Base-by-base conservation (phyloP, 2,329 filamentous ascomycete genomes). In the Apiospora arundinis region DNA sequence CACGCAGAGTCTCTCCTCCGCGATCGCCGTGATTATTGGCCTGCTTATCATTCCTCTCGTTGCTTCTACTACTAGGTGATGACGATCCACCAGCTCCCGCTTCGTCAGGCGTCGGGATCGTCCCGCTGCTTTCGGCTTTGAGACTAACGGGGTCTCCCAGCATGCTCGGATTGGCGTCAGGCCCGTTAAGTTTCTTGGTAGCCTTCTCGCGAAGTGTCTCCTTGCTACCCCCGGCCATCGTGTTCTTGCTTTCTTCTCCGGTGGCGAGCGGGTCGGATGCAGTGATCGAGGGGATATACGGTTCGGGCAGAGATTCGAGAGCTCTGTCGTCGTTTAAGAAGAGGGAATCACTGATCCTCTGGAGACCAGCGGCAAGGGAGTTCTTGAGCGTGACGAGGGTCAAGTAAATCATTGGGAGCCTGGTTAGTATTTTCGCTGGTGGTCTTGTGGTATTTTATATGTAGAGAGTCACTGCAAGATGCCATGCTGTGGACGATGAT, bases 111-210 rank as follows among this genome's bases (percentile, higher is more conserved):
- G 74, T 75, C 1, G 81, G 80, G 44, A 79, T 72, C 49, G 70
- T 74, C 21, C 78, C 76, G 71, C 78, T 81, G 69, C 75, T 79
- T 71, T 83, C 82, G 9, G 81, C 81, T 72, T 83, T 83, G 40
- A 82, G 49, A 67, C 80, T 83, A 45, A 83, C 78, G 2, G 82
- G 82, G 67, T 83, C 82, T 40, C 82, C 82, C 9, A 83, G 75
- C 74, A 80, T 80, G 69, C 78, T 80, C 6, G 81, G 81, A 72
- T 85, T 79, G 16, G 79, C 78, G 68, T 74, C 73, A 4, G 77
- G 74, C 46, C 79, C 79, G 25, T 79, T 74, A 5, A 78, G 63
- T 65, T 79, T 77, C 72, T 79, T 77, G 68, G 68, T 67, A 8
- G 78, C 77, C 68, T 77, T 78, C 46, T 79, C 77, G 70, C 77